Base-by-base conservation (phyloP, 345 rosid species). In the Rubroshorea leprosula region DNA sequence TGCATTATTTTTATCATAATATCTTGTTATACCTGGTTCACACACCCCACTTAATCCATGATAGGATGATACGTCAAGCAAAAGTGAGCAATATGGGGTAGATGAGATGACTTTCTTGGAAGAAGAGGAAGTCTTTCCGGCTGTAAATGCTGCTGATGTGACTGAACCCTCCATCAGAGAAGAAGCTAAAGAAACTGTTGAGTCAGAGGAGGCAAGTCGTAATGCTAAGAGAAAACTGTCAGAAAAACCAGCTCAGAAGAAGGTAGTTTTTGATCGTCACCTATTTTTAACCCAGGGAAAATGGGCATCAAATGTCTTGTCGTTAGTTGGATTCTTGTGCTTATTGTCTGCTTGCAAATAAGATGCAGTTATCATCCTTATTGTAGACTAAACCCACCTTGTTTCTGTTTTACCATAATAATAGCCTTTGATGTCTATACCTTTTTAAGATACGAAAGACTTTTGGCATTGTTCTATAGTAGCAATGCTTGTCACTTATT, bases 31-130 rank as follows among this genome's bases (percentile, higher is more conserved):
- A 13, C 6, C 18, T 57, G 61, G 26, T 26, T 52, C 35, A 54
- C 38, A 56, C 29, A 24, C 51, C 41, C 49, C 5, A 60, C 31
- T 44, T 14, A 49, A 49, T 23, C 26, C 8, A 41, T 72, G 20
- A 48, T 43, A 86, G 96, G 89, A 85, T 22, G 58, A 75, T 20
- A 54, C 56, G 24, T 23, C 64, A 53, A 77, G 67, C 47, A 58
- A 57, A 49, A 54, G 53, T 66, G 83, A 70, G 48, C 66, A 60
- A 2, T 89, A 85, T 74, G 83, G 76, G 55, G 49, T 83, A 29
- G 89, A 86, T 57, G 96, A 92, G 70, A 92, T 89, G 97, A 86
- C 89, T 58, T 92, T 89, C 70, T 71, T 71, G 66, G 22, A 77
- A 68, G 89, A 81, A 73, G 97, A 89, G 29, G 96, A 92, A 73